Evolutionary conservation across 2,329 filamentous ascomycete genomes (phyloP).

Genomic region (Cladosporium sp.): DNA sequence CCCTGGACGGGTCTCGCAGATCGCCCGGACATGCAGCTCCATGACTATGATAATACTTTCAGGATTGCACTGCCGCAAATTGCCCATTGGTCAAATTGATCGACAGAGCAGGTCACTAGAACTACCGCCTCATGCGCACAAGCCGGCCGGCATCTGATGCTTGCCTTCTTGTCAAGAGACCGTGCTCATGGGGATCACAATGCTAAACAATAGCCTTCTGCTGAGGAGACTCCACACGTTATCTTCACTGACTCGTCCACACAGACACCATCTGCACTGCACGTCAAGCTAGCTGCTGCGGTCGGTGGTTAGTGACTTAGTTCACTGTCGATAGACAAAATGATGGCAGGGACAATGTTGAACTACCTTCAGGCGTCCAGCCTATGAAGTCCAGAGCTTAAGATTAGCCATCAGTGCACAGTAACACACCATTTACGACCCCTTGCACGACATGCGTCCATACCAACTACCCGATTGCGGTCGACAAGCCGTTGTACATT

Average conservation of each 20-base stretch:
- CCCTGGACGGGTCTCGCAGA: constrained; percentile 8
- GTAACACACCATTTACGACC: neutral
- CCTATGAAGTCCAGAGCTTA: neutral
- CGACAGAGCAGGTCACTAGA: neutral
- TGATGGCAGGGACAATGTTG: neutral
- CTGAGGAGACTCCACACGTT: neutral
- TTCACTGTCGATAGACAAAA: neutral
- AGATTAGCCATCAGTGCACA: neutral
- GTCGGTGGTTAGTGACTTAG: neutral
- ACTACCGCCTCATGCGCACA: neutral
- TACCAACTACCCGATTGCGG: neutral
- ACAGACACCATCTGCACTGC: neutral
- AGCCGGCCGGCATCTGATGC: neutral
- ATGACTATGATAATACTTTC: neutral
- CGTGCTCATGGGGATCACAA: neutral
- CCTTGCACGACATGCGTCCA: neutral
- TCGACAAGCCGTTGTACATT: neutral
- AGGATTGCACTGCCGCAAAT: neutral
- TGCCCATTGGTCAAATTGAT: neutral
- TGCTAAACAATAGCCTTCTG: neutral
- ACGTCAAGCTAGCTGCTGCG: neutral
- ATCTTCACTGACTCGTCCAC: neutral
- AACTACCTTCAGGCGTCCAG: neutral
- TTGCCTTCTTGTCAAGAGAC: neutral
- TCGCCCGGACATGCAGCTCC: neutral